A percentile compares a stretch with the other conserved stretches of the same genome.
phyloP scores from a whole-genome alignment of 176 grass and related monocot genomes.

The Dactylis glomerata region DNA sequence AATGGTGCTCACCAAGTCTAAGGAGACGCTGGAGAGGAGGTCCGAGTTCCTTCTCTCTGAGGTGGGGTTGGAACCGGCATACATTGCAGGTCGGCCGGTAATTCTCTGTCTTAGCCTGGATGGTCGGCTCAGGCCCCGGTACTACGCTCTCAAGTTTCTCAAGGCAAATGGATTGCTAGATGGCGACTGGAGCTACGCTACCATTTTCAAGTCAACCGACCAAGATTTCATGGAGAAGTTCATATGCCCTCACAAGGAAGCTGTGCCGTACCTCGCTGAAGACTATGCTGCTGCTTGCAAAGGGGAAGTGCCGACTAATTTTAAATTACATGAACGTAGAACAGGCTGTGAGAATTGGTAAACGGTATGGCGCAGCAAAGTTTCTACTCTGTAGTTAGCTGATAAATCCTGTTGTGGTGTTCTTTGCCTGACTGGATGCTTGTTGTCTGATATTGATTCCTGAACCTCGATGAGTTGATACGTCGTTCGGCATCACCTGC shows the following conservation, averaged over 20 bases:
- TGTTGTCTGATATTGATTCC: background rate
- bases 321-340: background rate
- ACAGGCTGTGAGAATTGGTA: background rate
- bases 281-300: background rate
- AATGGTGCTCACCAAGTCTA: background rate
- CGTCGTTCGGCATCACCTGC: background rate
- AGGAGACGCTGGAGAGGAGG: background rate
- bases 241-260: background rate
- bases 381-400: background rate
- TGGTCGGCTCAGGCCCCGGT: background rate
- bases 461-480: background rate
- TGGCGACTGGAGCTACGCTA: background rate
- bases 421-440: background rate
- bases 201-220: background rate
- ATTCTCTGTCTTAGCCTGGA: background rate
- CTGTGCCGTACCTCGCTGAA: background rate
- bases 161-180: background rate
- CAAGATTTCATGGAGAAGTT: background rate
- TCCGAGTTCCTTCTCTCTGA: background rate
- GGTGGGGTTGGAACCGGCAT: background rate
- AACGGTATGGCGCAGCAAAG: background rate
- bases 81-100: background rate
- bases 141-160: background rate
- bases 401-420: background rate
- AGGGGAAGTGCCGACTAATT: background rate